phyloP scores from a whole-genome alignment of 495 filamentous ascomycete genomes.

The Neurospora africana region DNA sequence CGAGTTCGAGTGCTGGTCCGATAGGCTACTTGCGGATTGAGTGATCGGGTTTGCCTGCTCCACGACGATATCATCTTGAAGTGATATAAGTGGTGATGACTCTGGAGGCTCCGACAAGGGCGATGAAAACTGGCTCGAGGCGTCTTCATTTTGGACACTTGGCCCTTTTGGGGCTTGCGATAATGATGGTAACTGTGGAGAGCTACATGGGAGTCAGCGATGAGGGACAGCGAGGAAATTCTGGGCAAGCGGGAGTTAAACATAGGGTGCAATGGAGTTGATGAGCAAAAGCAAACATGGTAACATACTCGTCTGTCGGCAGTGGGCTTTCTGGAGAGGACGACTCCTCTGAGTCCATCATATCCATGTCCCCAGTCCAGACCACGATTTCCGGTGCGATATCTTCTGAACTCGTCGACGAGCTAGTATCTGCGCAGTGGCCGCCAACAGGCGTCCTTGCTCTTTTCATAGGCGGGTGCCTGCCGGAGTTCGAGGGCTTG shows the following conservation, averaged over 20 bases:
- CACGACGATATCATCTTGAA: background rate
- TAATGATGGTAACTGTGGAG: background rate
- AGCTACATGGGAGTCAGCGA: background rate
- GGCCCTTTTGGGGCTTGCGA: background rate
- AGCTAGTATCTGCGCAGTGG: slow-evolving; percentile 4
- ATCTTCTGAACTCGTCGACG: slow-evolving; percentile 8
- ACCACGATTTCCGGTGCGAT: slow-evolving; percentile 30
- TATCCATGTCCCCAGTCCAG: slow-evolving; percentile 26
- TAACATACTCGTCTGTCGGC: background rate
- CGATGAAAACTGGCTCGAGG: slow-evolving; percentile 4
- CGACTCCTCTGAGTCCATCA: slow-evolving; percentile 13
- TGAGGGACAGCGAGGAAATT: background rate
- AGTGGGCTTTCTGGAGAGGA: background rate
- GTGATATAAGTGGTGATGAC: background rate
- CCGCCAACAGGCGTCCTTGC: slow-evolving; percentile 2
- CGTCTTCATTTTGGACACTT: background rate
- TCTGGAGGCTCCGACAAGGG: slow-evolving; percentile 12
- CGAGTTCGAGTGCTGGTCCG: slow-evolving; percentile 32
- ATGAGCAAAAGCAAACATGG: background rate
- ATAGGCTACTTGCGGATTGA: slow-evolving; percentile 20
- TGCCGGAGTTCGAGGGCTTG: slow-evolving; percentile 8
- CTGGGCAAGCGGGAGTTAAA: background rate
- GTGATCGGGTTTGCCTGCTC: slow-evolving; percentile 14
- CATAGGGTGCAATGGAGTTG: background rate
- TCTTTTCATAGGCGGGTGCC: slow-evolving; percentile 1